A percentile compares a stretch with the other conserved stretches of the same genome.
Conservation (phyloP, 2,329 filamentous ascomycete species). For the Calonectria pteridis region DNA sequence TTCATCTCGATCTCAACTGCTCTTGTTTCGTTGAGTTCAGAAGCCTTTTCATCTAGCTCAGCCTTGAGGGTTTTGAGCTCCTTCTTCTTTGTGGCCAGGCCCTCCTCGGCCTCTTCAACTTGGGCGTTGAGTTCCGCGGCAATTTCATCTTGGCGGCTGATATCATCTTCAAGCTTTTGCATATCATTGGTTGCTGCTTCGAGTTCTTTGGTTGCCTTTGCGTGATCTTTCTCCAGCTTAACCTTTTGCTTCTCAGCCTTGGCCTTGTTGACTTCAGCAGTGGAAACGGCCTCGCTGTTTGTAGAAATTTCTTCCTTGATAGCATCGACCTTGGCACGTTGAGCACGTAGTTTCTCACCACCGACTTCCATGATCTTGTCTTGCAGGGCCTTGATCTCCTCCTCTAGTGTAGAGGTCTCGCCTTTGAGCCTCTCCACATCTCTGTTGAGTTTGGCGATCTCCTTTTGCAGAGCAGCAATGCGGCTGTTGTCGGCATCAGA, state of each 20-base stretch:
- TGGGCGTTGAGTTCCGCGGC: slow-evolving; percentile 78
- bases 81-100: slow-evolving; percentile 81
- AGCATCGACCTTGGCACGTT: slow-evolving; percentile 91
- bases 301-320: slow-evolving; percentile 87
- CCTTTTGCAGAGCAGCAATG: slow-evolving; percentile 79
- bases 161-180: slow-evolving; percentile 82
- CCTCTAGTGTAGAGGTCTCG: slow-evolving; percentile 91
- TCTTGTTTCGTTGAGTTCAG: slow-evolving; percentile 88
- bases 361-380: slow-evolving; percentile 99
- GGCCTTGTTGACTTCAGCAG: slow-evolving; percentile 86
- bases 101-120: slow-evolving; percentile 86
- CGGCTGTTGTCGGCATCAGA: slow-evolving; percentile 85
- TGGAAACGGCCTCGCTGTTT: slow-evolving; percentile 84
- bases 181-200: slow-evolving; percentile 78
- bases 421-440: slow-evolving; percentile 84
- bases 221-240: slow-evolving; percentile 88
- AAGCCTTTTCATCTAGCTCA: slow-evolving; percentile 87
- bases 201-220: slow-evolving; percentile 84
- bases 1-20: slow-evolving; percentile 97
- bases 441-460: slow-evolving; percentile 78
- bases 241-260: slow-evolving; percentile 93
- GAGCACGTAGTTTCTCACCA: slow-evolving; percentile 89
- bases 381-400: slow-evolving; percentile 92
- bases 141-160: slow-evolving; percentile 80
- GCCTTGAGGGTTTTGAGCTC: slow-evolving; percentile 84